Evolutionary conservation across 768 basidiomycete genomes (phyloP), one percentile per base, ranked within the genome.

Genomic region (Tulasnella sp.): DNA sequence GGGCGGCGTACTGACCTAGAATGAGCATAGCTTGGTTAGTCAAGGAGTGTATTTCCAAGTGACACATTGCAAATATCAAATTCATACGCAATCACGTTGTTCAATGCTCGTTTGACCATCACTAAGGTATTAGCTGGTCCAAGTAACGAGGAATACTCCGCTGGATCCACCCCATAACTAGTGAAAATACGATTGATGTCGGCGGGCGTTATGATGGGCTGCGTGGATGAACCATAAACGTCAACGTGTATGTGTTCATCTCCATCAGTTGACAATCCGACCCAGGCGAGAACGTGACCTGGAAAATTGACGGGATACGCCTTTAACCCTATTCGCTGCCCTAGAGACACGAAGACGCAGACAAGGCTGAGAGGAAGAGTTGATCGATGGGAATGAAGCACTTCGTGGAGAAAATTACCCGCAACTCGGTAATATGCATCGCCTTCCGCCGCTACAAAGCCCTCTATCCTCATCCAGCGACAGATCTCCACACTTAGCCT

Each of bases 291-390:
- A 12, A 82, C 79, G 45, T 68, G 69, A 7, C 64, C 62, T 4
- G 79, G 81, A 49, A 78, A 77, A 57, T 76, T 70, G 15, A 77
- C 61, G 0, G 79, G 78, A 3, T 66, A 67, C 0, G 77, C 77
- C 6, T 60, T 55, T 15, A 81, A 65, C 22, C 72, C 75, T 0
- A 81, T 60, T 29, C 75, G 69, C 13, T 70, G 67, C 15, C 71
- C 70, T 37, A 82, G 63, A 15, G 72, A 69, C 10, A 75, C 69
- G 53, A 79, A 82, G 20, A 78, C 59, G 62, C 75, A 77, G 33
- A 73, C 72, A 37, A 81, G 65, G 9, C 76, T 77, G 42, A 82
- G 72, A 0, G 79, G 79, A 37, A 81, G 70, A 0, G 76, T 72
- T 20, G 62, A 61, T 50, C 68, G 75, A 57, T 72, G 64, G 0